Evolutionary conservation across 1,284 basidiomycete species (phyloP).

Genomic region (Leccinum solheimii): DNA sequence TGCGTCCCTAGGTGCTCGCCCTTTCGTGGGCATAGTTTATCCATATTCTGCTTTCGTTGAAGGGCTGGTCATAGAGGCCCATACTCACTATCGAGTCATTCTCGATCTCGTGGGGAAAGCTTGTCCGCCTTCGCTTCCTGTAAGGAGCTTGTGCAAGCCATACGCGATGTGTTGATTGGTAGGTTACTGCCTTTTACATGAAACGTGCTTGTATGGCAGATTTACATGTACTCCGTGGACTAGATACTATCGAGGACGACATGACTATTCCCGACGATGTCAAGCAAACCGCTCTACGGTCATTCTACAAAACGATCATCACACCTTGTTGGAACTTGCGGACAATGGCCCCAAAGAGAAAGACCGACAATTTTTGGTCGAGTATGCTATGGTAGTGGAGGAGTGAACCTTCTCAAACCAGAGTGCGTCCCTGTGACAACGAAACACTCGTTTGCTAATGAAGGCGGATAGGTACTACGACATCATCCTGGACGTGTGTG

Average conservation of each 20-base stretch:
- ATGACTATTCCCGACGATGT: constrained; percentile 89
- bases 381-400: constrained; percentile 83
- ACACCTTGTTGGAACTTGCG: constrained; percentile 87
- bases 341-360: constrained; percentile 88
- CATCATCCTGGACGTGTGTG: constrained; percentile 81
- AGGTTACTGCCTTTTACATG: no score
- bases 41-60: no score
- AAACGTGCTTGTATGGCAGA: constrained; percentile 44
- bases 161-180: no score
- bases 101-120: no score
- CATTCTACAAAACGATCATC: constrained; percentile 82
- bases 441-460: constrained; percentile 5
- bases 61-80: no score
- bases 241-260: constrained; percentile 98
- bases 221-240: constrained; percentile 84
- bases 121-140: no score
- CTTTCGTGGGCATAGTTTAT: not conserved
- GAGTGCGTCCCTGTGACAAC: constrained; percentile 47
- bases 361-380: constrained; percentile 84
- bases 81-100: no score
- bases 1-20: constrained; percentile 45
- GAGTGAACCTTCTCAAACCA: constrained; percentile 75
- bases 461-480: constrained; percentile 64
- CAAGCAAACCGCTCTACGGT: constrained; percentile 85
- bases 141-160: no score